Base-by-base conservation (phyloP, 257 asterid genomes). In the Solanum bulbocastanum region DNA sequence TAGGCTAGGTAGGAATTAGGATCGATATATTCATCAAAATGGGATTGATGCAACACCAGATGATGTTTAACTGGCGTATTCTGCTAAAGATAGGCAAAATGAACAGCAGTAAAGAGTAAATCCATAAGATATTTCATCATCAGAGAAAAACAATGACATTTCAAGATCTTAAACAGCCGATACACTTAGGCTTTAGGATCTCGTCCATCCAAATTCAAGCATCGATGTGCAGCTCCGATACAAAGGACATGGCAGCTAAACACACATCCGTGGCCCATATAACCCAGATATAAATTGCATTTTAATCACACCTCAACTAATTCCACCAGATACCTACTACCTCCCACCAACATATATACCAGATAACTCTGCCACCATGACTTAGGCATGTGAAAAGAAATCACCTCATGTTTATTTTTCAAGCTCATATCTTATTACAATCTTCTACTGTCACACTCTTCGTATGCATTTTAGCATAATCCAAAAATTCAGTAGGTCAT, bases 231-330 rank as follows among this genome's bases (percentile, higher is more conserved):
- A 72, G 14, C 42, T 16, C 14, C 7, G 3, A 72, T 16, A 33
- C 27, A 0, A 69, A 14, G 74, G 36, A 0, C 73, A 11, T 5
- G 0, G 2, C 10, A 1, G 36, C 5, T 66, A 27, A 25, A 66
- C 74, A 13, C 5, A 1, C 74, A 66, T 66, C 36, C 0, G 11
- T 0, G n/a, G 0, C 0, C 0, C 39, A 6, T 30, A 23, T 69
- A 7, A 3, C 23, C n/a, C 14, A 0, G 1, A 49, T 49, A 49
- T 49, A 44, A 2, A 15, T 49, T 49, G 22, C 60, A 49, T 49
- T 52, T 1, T 0, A 52, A 52, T 52, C 32, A 23, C 30, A 62
- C 6, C 30, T 62, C 69, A 0, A 62, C 32, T 62, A 62, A 23
- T 62, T 62, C 32, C 71, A 10, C 33, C 15, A 0, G 0, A 65